Conservation (phyloP, 1,284 basidiomycete genomes). For the Fomes fomentarius region DNA sequence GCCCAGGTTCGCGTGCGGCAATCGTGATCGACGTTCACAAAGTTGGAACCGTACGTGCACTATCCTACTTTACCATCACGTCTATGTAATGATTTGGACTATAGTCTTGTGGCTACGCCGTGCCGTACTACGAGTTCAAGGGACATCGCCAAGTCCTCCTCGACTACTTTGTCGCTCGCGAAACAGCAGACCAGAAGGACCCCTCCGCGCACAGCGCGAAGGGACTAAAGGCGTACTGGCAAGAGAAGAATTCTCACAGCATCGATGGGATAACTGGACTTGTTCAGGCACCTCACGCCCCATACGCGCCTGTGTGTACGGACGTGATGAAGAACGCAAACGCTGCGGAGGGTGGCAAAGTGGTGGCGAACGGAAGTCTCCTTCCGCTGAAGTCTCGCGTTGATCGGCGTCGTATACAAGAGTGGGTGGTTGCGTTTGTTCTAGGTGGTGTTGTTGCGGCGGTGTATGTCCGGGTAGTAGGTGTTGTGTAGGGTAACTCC, state of each 20-base stretch:
- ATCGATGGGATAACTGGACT: slow-evolving; percentile 50
- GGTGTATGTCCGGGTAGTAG: slow-evolving; percentile 9
- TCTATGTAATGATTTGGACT: too few relatives aligned
- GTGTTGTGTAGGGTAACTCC: background rate
- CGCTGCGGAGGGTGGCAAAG: background rate
- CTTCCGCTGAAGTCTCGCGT: background rate
- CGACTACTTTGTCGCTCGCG: slow-evolving; percentile 34
- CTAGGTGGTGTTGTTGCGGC: slow-evolving; percentile 23
- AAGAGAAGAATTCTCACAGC: slow-evolving; percentile 44
- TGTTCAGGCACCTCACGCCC: background rate
- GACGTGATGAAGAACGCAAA: slow-evolving; percentile 18
- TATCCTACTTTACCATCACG: too few relatives aligned
- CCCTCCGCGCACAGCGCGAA: slow-evolving; percentile 24
- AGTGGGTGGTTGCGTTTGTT: slow-evolving; percentile 24
- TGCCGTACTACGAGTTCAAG: slow-evolving; percentile 56
- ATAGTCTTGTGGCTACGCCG: slow-evolving; percentile 58
- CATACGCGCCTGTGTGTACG: slow-evolving; percentile 3
- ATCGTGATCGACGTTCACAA: slow-evolving; percentile 56
- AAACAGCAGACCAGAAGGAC: slow-evolving; percentile 32
- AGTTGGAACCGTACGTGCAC: slow-evolving; percentile 57
- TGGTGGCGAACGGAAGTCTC: background rate
- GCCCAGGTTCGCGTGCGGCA: slow-evolving; percentile 55
- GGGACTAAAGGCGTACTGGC: slow-evolving; percentile 52
- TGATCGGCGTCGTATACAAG: slow-evolving; percentile 12
- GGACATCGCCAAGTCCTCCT: slow-evolving; percentile 47